A percentile compares a stretch with the other conserved stretches of the same genome.
These are phyloP conservation scores for Ustilago nuda DNA, from an alignment of 1,284 basidiomycete genomes.

Conservation along the genomic window DNA sequence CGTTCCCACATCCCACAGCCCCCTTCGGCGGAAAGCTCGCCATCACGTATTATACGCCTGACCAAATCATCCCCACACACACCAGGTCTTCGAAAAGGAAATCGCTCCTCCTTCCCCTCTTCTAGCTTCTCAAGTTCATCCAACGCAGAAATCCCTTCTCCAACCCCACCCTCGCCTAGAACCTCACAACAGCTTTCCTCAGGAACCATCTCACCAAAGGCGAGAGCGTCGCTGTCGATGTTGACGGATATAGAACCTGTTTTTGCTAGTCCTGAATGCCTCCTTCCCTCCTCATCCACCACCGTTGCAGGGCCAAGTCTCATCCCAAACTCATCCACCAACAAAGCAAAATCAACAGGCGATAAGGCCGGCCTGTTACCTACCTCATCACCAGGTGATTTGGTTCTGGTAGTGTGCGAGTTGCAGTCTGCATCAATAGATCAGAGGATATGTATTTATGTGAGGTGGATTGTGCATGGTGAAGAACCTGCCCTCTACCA, in stretches of 20 bases:
- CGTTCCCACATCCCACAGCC: conserved; percentile 8
- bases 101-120: conserved; percentile 6
- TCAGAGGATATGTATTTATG: conserved; percentile 43
- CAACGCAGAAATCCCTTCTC: conserved; percentile 3
- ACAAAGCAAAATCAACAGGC: neutral
- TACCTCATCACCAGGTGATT: conserved; percentile 24
- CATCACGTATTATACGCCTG: conserved; percentile 28
- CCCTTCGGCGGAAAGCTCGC: conserved; percentile 3
- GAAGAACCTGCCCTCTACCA: conserved; percentile 20
- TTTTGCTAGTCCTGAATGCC: conserved; percentile 30
- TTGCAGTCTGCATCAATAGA: conserved; percentile 42
- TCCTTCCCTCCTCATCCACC: conserved; percentile 2
- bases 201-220: neutral
- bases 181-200: neutral
- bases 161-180: conserved; percentile 13
- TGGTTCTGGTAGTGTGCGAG: conserved; percentile 49
- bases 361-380: conserved; percentile 9
- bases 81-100: neutral
- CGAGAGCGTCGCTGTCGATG: conserved; percentile 7
- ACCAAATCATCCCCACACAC: neutral
- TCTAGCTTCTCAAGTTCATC: conserved; percentile 4
- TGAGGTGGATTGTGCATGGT: conserved; percentile 49
- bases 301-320: too few relatives aligned
- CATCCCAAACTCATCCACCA: neutral
- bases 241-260: conserved; percentile 26